phyloP scores from a whole-genome alignment of 257 asterid genomes.

The Solanum ahanhuiri region DNA sequence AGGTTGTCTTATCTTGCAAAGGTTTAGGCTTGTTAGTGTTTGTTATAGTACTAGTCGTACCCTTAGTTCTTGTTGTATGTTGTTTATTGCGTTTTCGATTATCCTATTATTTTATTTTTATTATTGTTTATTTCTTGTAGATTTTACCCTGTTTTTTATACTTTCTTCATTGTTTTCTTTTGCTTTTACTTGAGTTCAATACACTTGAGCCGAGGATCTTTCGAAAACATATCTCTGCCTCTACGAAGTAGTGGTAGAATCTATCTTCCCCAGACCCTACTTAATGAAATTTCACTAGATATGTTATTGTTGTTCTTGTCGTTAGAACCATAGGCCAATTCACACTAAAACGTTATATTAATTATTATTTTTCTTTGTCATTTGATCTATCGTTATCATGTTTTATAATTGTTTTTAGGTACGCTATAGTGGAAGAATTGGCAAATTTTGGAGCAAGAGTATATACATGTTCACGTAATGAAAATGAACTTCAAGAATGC shows the following conservation, averaged over 20 bases:
- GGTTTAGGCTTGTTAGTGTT: not conserved
- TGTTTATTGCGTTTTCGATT: too few relatives aligned
- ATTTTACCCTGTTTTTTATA: too few relatives aligned
- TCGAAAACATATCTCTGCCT: accelerated
- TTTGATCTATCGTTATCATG: not conserved
- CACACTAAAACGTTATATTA: not conserved
- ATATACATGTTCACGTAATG: constrained; percentile 1
- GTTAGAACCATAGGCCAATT: too few relatives aligned
- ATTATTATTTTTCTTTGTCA: not conserved
- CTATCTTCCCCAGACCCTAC: not conserved
- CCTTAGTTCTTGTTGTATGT: too few relatives aligned
- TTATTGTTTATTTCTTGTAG: too few relatives aligned
- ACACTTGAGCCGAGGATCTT: accelerated
- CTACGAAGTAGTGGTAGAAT: too few relatives aligned
- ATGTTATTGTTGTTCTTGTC: too few relatives aligned
- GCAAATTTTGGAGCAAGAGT: not conserved
- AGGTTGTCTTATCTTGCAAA: too few relatives aligned
- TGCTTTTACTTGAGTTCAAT: too few relatives aligned
- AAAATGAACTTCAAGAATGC: not conserved
- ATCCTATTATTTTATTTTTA: accelerated
- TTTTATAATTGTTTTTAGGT: not conserved
- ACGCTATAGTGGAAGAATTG: not conserved
- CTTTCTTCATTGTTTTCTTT: too few relatives aligned
- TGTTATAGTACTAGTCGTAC: too few relatives aligned
- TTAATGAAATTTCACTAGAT: not conserved